Conservation (phyloP, 2,329 filamentous ascomycete species). For the Aspergillus aculeatinus region DNA sequence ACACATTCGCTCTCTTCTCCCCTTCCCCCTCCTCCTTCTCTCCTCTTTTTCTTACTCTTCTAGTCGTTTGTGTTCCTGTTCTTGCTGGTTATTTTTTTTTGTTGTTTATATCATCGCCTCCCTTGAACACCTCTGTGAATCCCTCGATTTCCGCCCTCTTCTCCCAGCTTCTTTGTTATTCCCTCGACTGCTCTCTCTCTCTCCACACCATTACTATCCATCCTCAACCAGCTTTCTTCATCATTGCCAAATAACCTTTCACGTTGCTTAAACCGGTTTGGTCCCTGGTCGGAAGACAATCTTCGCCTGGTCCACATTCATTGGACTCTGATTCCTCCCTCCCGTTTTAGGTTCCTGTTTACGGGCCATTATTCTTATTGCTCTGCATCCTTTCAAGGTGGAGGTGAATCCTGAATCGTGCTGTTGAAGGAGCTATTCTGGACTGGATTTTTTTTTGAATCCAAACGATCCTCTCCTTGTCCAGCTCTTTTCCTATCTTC, state of each 20-base stretch:
- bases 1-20: neutral
- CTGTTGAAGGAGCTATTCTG: too few species aligned
- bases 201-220: neutral
- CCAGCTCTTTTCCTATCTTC: slow-evolving; percentile 11
- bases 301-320: neutral
- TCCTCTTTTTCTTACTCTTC: neutral
- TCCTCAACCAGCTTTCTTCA: neutral
- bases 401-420: neutral
- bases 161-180: slow-evolving; percentile 14
- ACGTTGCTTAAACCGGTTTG: slow-evolving; percentile 4
- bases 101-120: slow-evolving; percentile 11
- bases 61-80: neutral
- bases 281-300: slow-evolving; percentile 10
- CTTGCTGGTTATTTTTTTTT: neutral
- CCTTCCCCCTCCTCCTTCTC: neutral
- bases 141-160: slow-evolving; percentile 7
- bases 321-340: neutral
- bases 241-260: slow-evolving; percentile 5
- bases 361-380: slow-evolving; percentile 1
- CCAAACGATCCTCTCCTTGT: neutral
- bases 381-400: neutral
- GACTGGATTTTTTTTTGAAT: too few species aligned
- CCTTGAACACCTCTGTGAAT: slow-evolving; percentile 5
- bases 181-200: slow-evolving; percentile 8
- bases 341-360: neutral